Base-by-base conservation (phyloP, 345 rosid species). In the Crucihimalaya himalaica region DNA sequence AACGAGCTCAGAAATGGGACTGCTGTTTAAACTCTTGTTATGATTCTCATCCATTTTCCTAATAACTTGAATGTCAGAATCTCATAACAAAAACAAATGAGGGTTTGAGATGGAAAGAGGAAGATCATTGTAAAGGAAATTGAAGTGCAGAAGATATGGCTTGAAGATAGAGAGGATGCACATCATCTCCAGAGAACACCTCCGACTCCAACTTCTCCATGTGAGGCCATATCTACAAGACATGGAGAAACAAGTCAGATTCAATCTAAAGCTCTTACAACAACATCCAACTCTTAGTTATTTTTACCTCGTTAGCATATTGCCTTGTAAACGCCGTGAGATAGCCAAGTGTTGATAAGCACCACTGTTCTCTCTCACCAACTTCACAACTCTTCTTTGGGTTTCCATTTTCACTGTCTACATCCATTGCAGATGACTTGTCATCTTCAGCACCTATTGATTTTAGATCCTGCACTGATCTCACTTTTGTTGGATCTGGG, bases 361-460 rank as follows among this genome's bases (percentile, higher is more conserved):
- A 95, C 99, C 98, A 92, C 63, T 95, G 99, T 78, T 86, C 92
- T 56, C 80, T 88, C 79, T 95, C 98, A 43, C 97, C 88, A 3
- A 92, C 70, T 47, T 67, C 86, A 27, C 87, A 73, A 82, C 85
- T 86, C 72, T 78, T 85, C 66, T 86, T 83, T 15, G 84, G 74
- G 74, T 61, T 83, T 70, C 84, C 96, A 73, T 85, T 84, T 74
- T 84, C 97, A 28, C 78, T 78, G 53, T 89, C 98, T 71, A 95
- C 81, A 28, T 92, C 99, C 99, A 95, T 89, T 19, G 86, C 81
- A 43, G 81, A 71, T 21, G 86, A 87, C 13, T 63, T 72, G 80
- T 83, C 89, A 81, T 87, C 78, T 67, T 86, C 96, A 0, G 55
- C 81, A 42, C 67, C 70, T 55, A 40, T 51, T 66, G 90, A 81